Percentiles rank a stretch among this genome's conserved stretches.
Conservation (phyloP, 2,329 filamentous ascomycete genomes). For the Claviceps cyperi region DNA sequence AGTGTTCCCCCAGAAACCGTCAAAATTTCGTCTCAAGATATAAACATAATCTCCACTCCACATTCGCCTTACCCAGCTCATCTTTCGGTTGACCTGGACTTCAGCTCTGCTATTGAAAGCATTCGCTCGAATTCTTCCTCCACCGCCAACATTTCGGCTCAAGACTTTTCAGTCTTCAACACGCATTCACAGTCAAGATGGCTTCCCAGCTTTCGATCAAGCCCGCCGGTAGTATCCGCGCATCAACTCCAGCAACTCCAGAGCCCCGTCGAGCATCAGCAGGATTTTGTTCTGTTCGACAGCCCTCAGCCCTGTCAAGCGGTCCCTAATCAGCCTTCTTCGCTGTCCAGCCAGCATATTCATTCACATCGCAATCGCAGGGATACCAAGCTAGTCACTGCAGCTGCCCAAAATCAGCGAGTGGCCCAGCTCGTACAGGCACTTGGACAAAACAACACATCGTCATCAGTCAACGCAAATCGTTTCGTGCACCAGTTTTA, state of each 20-base stretch:
- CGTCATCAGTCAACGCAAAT: slow-evolving; percentile 39
- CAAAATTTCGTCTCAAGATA: slow-evolving; percentile 39
- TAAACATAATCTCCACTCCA: slow-evolving; percentile 31
- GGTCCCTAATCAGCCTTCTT: slow-evolving; percentile 22
- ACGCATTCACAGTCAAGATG: slow-evolving; percentile 74
- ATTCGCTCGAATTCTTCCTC: slow-evolving; percentile 39
- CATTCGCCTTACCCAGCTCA: slow-evolving; percentile 29
- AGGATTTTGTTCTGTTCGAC: slow-evolving; percentile 72
- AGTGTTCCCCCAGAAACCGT: slow-evolving; percentile 24
- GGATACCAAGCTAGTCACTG: slow-evolving; percentile 21
- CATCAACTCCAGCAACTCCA: slow-evolving; percentile 40
- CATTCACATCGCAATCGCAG: slow-evolving; percentile 32
- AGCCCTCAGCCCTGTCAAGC: slow-evolving; percentile 26
- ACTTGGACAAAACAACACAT: slow-evolving; percentile 35
- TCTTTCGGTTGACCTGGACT: slow-evolving; percentile 55
- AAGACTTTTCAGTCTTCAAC: slow-evolving; percentile 63
- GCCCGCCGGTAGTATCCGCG: slow-evolving; percentile 48
- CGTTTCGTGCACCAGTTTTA: slow-evolving; percentile 49
- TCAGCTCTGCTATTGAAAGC: slow-evolving; percentile 42
- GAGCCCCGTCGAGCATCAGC: slow-evolving; percentile 36
- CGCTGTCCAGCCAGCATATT: slow-evolving; percentile 28
- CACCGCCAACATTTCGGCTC: slow-evolving; percentile 45
- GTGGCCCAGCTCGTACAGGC: slow-evolving; percentile 44
- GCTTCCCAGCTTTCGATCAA: slow-evolving; percentile 55
- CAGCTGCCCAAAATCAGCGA: slow-evolving; percentile 40